Percentiles rank a stretch among this genome's conserved stretches.
These are phyloP conservation scores for Xanthoconium separans DNA, from an alignment of 1,284 basidiomycete genomes.

Conservation along the genomic window DNA sequence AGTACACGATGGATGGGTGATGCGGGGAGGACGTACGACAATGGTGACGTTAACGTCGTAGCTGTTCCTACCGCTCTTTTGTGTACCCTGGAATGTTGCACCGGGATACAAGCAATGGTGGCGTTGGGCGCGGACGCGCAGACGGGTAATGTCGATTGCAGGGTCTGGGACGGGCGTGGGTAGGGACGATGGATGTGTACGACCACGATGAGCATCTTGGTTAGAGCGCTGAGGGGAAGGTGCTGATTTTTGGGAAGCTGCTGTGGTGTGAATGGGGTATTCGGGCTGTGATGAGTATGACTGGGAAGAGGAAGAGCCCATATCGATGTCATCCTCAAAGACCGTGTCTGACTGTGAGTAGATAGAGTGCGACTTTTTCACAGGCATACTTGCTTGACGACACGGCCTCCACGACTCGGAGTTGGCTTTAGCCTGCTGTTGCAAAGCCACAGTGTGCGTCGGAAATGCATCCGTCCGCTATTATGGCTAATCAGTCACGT, in stretches of 20 bases:
- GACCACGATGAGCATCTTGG: constrained; percentile 8
- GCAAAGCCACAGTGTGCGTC: no score
- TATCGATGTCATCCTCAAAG: constrained; percentile 34
- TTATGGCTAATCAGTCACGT: no score
- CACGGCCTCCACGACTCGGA: constrained; percentile 2
- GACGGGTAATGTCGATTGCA: constrained; percentile 68
- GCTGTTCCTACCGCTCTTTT: constrained; percentile 80
- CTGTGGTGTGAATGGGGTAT: constrained; percentile 13
- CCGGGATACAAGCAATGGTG: constrained; percentile 84
- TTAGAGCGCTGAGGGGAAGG: constrained; percentile 12
- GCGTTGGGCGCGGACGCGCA: constrained; percentile 70
- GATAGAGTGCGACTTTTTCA: constrained; percentile 21
- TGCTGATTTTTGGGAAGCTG: constrained; percentile 9
- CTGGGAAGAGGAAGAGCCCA: constrained; percentile 18
- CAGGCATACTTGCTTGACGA: constrained; percentile 19
- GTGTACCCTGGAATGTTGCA: constrained; percentile 74
- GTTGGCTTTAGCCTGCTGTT: no score
- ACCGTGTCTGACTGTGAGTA: constrained; percentile 23
- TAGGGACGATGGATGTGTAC: constrained; percentile 6
- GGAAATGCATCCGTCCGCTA: no score
- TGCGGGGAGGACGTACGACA: constrained; percentile 52
- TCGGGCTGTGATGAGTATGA: constrained; percentile 7
- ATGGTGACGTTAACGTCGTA: constrained; percentile 85
- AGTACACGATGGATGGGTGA: not conserved
- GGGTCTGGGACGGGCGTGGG: constrained; percentile 45